Percentiles rank a stretch among this genome's conserved stretches.
Evolutionary conservation across 2,329 filamentous ascomycete genomes (phyloP).

Genomic region (Arthrobotrys musiformis): DNA sequence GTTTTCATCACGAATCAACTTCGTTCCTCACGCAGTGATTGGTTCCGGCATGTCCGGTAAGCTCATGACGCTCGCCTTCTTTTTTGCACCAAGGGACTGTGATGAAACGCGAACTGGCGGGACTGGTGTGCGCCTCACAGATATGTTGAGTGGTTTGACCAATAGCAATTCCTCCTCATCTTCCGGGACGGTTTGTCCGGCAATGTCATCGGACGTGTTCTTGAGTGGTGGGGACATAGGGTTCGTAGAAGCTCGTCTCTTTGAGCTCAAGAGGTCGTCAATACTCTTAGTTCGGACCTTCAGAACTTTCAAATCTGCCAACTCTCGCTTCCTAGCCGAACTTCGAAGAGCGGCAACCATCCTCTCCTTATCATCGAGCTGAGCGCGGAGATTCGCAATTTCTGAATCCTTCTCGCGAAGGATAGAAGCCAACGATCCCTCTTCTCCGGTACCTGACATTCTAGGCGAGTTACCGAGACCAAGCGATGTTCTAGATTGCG

Average conservation of each 20-base stretch:
- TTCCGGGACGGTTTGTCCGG: conserved; percentile 42
- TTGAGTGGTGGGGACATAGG: conserved; percentile 36
- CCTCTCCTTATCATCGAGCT: conserved; percentile 91
- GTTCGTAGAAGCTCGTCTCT: conserved; percentile 59
- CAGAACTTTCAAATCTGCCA: conserved; percentile 71
- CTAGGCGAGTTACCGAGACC: conserved; percentile 72
- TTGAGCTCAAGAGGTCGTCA: conserved; percentile 50
- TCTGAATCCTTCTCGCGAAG: conserved; percentile 91
- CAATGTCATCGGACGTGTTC: conserved; percentile 31
- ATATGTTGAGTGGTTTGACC: conserved; percentile 50
- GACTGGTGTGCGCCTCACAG: conserved; percentile 45
- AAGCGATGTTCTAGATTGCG: conserved; percentile 85
- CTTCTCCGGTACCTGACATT: conserved; percentile 71
- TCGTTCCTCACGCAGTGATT: conserved; percentile 50
- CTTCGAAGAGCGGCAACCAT: conserved; percentile 89
- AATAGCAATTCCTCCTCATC: conserved; percentile 48
- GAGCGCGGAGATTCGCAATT: conserved; percentile 87
- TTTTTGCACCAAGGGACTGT: conserved; percentile 37
- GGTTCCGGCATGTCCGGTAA: conserved; percentile 49
- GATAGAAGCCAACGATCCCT: conserved; percentile 77
- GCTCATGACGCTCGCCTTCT: conserved; percentile 54
- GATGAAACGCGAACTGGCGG: conserved; percentile 46
- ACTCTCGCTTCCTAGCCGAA: conserved; percentile 85
- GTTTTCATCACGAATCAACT: conserved; percentile 27
- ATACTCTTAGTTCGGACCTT: conserved; percentile 58